Evolutionary conservation across 805 yeast species (phyloP).

Genomic region (Candida sonorensis): DNA sequence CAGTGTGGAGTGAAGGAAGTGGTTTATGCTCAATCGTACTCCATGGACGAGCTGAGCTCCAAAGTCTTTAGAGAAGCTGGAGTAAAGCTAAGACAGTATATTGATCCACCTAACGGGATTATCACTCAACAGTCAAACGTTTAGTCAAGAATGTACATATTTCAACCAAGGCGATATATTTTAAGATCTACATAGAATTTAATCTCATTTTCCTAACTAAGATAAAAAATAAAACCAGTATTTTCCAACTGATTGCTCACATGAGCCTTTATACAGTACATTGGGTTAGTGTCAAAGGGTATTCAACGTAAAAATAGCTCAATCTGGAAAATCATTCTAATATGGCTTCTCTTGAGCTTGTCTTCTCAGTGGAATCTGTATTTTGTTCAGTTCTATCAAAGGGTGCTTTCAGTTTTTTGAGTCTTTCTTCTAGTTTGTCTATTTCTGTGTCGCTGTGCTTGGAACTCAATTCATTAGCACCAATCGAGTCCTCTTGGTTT

Average conservation of each 20-base stretch:
- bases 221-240: no score
- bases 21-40: slow-evolving; percentile 85
- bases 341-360: no score
- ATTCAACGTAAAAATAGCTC: no score
- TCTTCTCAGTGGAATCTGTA: no score
- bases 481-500: not conserved
- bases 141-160: no score
- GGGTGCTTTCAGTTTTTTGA: slow-evolving; percentile 1
- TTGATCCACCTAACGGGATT: slow-evolving; percentile 29
- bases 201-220: no score
- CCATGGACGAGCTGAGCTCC: slow-evolving; percentile 81
- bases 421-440: not conserved
- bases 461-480: not conserved
- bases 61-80: slow-evolving; percentile 70
- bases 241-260: no score
- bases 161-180: no score
- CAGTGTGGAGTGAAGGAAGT: slow-evolving; percentile 90
- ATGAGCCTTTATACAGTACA: no score
- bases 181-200: no score
- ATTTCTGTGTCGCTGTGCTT: not conserved
- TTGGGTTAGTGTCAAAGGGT: no score
- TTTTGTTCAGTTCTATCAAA: not conserved
- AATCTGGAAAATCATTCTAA: not conserved
- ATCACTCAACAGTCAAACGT: slow-evolving; percentile 6
- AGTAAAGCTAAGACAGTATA: slow-evolving; percentile 58